A percentile compares a stretch with the other conserved stretches of the same genome.
phyloP scores from a whole-genome alignment of 2,329 filamentous ascomycete species.

The Acarospora socialis region DNA sequence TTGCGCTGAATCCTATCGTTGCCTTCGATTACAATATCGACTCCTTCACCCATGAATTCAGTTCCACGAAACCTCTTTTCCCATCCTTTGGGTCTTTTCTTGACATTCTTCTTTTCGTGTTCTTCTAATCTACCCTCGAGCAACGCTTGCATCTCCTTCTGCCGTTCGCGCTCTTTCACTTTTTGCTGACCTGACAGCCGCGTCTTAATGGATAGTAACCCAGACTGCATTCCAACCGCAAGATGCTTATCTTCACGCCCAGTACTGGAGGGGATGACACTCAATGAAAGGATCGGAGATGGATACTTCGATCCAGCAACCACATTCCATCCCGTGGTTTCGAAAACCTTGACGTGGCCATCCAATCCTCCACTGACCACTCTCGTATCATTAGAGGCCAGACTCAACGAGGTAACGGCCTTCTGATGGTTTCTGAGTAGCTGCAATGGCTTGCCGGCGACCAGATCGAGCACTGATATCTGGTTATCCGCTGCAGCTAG shows the following conservation, averaged over 20 bases:
- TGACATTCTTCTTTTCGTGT: constrained; percentile 57
- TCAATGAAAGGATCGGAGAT: constrained; percentile 73
- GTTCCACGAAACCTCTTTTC: constrained; percentile 52
- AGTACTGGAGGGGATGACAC: constrained; percentile 54
- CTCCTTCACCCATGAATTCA: constrained; percentile 70
- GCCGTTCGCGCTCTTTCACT: constrained; percentile 56
- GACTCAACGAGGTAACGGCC: constrained; percentile 76
- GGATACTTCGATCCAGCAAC: constrained; percentile 92
- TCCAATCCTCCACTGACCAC: constrained; percentile 82
- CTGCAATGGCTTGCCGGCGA: constrained; percentile 76
- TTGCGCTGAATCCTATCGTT: constrained; percentile 51
- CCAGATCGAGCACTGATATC: constrained; percentile 82
- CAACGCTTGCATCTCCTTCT: constrained; percentile 73
- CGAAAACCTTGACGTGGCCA: constrained; percentile 93
- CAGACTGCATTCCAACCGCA: constrained; percentile 87
- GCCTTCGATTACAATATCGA: constrained; percentile 75
- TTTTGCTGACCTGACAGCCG: constrained; percentile 76
- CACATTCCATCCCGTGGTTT: constrained; percentile 88
- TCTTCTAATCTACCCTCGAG: constrained; percentile 63
- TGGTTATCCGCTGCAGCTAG: constrained; percentile 73
- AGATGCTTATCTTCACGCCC: constrained; percentile 77
- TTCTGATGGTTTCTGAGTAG: constrained; percentile 93
- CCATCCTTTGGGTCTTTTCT: constrained; percentile 47
- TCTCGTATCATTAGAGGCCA: constrained; percentile 66
- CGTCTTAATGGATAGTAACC: constrained; percentile 79